Percentiles rank a stretch among this genome's conserved stretches.
phyloP scores from a whole-genome alignment of 1,284 basidiomycete species.

The Agroathelia rolfsii region DNA sequence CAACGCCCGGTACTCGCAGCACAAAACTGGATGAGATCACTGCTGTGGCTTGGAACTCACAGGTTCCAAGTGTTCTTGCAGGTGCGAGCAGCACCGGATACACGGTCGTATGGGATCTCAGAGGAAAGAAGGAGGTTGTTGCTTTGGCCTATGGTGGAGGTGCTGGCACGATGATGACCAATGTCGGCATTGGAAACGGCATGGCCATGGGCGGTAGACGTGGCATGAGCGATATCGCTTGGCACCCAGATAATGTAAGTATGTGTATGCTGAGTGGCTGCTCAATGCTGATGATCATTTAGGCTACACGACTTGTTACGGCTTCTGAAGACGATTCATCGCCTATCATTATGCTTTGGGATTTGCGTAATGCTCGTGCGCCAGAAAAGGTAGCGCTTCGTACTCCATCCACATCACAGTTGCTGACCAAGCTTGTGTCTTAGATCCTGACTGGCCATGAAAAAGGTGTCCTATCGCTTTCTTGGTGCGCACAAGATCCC shows the following conservation, averaged over 20 bases:
- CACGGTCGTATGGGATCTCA: constrained; percentile 95
- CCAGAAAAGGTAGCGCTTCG: constrained; percentile 69
- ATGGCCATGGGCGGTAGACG: constrained; percentile 72
- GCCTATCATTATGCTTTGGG: constrained; percentile 97
- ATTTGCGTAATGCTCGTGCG: constrained; percentile 91
- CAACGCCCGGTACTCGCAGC: constrained; percentile 71
- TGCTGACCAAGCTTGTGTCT: constrained; percentile 6
- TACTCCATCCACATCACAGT: not conserved
- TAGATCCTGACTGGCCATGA: constrained; percentile 91
- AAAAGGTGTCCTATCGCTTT: constrained; percentile 89
- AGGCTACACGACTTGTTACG: constrained; percentile 90
- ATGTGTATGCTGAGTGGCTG: no score
- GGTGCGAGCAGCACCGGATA: constrained; percentile 91
- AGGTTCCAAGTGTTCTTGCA: constrained; percentile 90
- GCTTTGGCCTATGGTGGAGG: constrained; percentile 87
- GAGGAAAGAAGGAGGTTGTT: constrained; percentile 89
- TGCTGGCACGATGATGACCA: constrained; percentile 60
- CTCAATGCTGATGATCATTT: constrained; percentile 11
- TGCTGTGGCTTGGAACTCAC: constrained; percentile 90
- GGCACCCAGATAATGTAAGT: constrained; percentile 92
- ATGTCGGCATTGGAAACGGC: constrained; percentile 47
- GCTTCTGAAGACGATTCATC: constrained; percentile 94
- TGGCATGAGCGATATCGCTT: constrained; percentile 95
- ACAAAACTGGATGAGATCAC: constrained; percentile 94
- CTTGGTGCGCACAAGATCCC: constrained; percentile 94